phyloP scores from a whole-genome alignment of 148 eudicot genomes.

The Persicaria maculosa region DNA sequence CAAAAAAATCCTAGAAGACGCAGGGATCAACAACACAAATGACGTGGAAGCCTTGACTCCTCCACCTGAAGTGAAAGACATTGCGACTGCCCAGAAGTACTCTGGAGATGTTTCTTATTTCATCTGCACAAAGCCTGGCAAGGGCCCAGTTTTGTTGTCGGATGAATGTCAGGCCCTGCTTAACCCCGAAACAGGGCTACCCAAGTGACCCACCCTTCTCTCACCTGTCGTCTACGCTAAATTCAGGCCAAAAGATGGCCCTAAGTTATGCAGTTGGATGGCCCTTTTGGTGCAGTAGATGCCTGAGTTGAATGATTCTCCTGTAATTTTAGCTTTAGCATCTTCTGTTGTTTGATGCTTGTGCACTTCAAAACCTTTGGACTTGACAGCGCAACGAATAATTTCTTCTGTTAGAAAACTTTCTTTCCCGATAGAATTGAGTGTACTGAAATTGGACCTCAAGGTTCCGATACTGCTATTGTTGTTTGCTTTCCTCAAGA shows the following conservation, averaged over 20 bases:
- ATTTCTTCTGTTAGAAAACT: background rate
- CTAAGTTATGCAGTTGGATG: background rate
- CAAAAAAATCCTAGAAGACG: constrained; percentile 73
- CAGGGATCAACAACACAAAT: constrained; percentile 53
- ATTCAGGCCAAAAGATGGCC: background rate
- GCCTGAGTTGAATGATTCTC: no score
- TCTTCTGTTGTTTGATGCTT: background rate
- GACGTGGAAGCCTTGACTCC: constrained; percentile 60
- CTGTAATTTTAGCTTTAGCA: background rate
- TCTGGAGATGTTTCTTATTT: constrained; percentile 79
- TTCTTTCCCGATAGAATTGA: background rate
- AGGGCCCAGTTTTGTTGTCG: constrained; percentile 58
- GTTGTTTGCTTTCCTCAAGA: background rate
- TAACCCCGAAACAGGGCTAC: constrained; percentile 64
- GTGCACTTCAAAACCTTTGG: background rate
- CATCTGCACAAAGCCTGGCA: constrained; percentile 87
- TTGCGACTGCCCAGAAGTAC: constrained; percentile 33
- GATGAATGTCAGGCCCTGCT: constrained; percentile 75
- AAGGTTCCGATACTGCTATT: background rate
- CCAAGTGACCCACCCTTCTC: constrained; percentile 43
- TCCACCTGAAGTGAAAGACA: constrained; percentile 57
- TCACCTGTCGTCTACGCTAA: background rate
- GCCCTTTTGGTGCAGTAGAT: background rate
- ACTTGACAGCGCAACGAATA: background rate
- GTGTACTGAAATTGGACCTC: background rate